These are phyloP conservation scores for Globisporangium megalacanthum DNA, from an alignment of 352 stramenopile species.

Conservation along the genomic window DNA sequence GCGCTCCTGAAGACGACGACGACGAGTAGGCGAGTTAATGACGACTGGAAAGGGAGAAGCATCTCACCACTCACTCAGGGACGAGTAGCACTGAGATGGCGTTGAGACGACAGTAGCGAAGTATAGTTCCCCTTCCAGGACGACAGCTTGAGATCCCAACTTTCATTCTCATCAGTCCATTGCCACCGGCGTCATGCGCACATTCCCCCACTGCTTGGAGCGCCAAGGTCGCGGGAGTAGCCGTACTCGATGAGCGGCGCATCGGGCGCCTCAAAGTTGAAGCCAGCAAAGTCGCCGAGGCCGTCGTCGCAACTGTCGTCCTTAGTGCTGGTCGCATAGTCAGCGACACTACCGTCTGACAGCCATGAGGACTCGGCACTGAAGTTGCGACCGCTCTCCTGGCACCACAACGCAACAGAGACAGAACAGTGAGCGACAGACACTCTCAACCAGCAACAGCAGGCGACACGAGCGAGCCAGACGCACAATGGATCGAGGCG, in stretches of 20 bases:
- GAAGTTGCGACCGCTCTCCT: slow-evolving; percentile 80
- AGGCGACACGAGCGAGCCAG: not conserved
- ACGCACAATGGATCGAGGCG: slow-evolving; percentile 40
- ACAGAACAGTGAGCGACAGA: not conserved
- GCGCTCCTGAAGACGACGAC: not conserved
- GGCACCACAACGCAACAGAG: not conserved
- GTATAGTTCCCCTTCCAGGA: not conserved
- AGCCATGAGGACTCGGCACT: slow-evolving; percentile 77
- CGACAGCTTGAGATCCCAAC: not conserved
- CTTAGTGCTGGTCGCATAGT: slow-evolving; percentile 13
- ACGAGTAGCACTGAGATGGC: too few relatives aligned
- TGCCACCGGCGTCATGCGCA: slow-evolving; percentile 1
- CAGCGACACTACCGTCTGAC: slow-evolving; percentile 42
- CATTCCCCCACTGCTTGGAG: slow-evolving; percentile 4
- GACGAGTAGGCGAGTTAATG: not conserved
- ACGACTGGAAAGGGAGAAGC: not conserved
- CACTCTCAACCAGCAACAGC: not conserved
- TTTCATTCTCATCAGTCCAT: too few relatives aligned
- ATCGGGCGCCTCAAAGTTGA: slow-evolving; percentile 74
- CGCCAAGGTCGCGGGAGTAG: slow-evolving; percentile 34
- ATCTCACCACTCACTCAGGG: not conserved
- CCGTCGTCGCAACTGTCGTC: slow-evolving; percentile 15
- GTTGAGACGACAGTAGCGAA: too few relatives aligned
- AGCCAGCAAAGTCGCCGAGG: slow-evolving; percentile 78
- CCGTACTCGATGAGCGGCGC: slow-evolving; percentile 49